These are phyloP conservation scores for Globomyces sp. DNA, from an alignment of 371 early-diverging fungal genomes.

Conservation along the genomic window DNA sequence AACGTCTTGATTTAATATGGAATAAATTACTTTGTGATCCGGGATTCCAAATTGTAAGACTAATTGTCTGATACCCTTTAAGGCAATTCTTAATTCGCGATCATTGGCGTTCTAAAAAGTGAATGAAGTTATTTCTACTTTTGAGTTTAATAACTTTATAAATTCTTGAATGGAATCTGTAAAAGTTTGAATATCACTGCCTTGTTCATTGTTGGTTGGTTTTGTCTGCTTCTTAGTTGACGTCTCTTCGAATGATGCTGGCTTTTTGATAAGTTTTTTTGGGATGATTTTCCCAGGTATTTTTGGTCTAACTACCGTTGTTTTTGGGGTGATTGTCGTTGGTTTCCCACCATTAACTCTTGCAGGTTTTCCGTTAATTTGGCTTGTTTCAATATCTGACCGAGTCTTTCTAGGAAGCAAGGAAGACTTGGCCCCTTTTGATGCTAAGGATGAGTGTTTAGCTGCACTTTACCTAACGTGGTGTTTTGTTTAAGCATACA, in stretches of 20 bases:
- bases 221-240: neutral
- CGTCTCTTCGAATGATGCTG: neutral
- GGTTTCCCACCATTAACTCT: too few relatives aligned
- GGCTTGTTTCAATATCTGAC: neutral
- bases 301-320: neutral
- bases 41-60: slow-evolving; percentile 15
- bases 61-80: slow-evolving; percentile 9
- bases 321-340: too few relatives aligned
- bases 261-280: neutral
- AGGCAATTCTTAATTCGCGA: slow-evolving; percentile 10
- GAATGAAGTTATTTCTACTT: neutral
- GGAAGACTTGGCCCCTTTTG: neutral
- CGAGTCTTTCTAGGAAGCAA: neutral
- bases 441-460: neutral
- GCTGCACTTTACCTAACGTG: neutral
- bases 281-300: neutral
- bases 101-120: slow-evolving; percentile 1
- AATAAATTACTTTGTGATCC: neutral
- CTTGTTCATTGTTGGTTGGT: neutral
- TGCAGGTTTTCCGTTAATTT: neutral
- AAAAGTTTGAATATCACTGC: neutral
- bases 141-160: slow-evolving; percentile 7
- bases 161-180: slow-evolving; percentile 6
- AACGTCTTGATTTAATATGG: neutral
- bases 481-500: neutral